A percentile compares a stretch with the other conserved stretches of the same genome.
Evolutionary conservation across 1,139 yeast species (phyloP).

Genomic region (Saccharomyces pastorianus): DNA sequence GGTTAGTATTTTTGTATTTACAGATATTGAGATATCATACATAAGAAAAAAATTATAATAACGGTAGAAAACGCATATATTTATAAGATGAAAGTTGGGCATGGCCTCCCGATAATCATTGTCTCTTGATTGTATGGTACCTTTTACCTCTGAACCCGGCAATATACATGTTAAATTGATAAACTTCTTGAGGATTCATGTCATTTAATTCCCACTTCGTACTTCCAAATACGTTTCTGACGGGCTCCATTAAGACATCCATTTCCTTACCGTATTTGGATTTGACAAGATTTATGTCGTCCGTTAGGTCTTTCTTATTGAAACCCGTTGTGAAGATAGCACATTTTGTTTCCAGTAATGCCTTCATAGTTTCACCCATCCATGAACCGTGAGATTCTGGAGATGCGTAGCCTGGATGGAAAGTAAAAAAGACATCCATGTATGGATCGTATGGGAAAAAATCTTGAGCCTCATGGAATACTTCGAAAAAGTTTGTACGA

Average conservation of each 20-base stretch:
- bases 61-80: constrained; percentile 1
- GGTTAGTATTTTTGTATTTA: background rate
- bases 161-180: constrained; percentile 80
- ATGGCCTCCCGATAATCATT: constrained; percentile 1
- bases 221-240: constrained; percentile 67
- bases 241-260: constrained; percentile 72
- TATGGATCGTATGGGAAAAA: constrained; percentile 97
- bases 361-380: constrained; percentile 86
- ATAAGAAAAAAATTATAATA: background rate
- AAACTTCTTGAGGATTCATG: constrained; percentile 82
- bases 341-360: constrained; percentile 85
- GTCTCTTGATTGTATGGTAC: constrained; percentile 63
- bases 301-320: constrained; percentile 60
- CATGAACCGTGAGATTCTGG: constrained; percentile 75
- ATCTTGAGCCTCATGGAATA: constrained; percentile 82
- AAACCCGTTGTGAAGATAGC: constrained; percentile 86
- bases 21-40: background rate
- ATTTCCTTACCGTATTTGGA: constrained; percentile 62
- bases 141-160: constrained; percentile 95
- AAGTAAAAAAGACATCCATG: constrained; percentile 80
- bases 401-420: constrained; percentile 92
- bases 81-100: constrained; percentile 1
- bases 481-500: constrained; percentile 88
- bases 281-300: constrained; percentile 67
- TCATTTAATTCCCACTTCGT: constrained; percentile 94